Percentiles rank a stretch among this genome's conserved stretches.
phyloP scores from a whole-genome alignment of 345 rosid species.

The Syzygium aqueum region DNA sequence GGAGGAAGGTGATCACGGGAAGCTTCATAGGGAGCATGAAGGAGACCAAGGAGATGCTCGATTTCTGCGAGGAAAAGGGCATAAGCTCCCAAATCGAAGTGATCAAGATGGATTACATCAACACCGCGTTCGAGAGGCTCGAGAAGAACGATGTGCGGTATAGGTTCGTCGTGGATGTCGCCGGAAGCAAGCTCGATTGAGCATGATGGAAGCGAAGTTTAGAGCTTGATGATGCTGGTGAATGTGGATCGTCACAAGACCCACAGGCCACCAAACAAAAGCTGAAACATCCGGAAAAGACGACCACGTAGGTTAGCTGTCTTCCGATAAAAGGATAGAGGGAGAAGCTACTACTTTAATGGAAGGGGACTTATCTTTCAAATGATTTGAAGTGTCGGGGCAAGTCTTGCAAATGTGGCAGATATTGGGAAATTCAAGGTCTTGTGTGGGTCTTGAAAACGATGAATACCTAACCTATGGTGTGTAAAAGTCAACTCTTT shows the following conservation, averaged over 20 bases:
- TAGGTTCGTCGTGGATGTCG: conserved; percentile 54
- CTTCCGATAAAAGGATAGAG: neutral
- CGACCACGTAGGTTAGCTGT: neutral
- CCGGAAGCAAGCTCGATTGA: conserved; percentile 30
- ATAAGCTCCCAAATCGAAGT: conserved; percentile 43
- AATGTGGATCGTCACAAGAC: neutral
- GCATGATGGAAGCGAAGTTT: fast-evolving
- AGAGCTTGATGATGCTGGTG: neutral
- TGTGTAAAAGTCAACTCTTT: neutral
- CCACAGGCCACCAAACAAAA: neutral
- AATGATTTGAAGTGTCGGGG: neutral
- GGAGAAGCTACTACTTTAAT: no score
- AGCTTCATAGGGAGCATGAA: conserved; percentile 53
- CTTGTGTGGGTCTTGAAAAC: neutral
- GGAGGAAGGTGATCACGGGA: conserved; percentile 48
- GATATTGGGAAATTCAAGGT: neutral
- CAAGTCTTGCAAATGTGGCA: neutral
- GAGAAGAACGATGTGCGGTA: conserved; percentile 56
- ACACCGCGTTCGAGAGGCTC: conserved; percentile 49
- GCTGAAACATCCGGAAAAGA: neutral
- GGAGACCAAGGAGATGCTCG: conserved; percentile 44
- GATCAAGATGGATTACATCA: conserved; percentile 44
- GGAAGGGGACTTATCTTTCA: neutral
- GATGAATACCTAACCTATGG: neutral
- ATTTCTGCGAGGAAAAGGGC: conserved; percentile 45